Evolutionary conservation across 768 basidiomycete genomes (phyloP).

Genomic region (Phaeotremella fagi): DNA sequence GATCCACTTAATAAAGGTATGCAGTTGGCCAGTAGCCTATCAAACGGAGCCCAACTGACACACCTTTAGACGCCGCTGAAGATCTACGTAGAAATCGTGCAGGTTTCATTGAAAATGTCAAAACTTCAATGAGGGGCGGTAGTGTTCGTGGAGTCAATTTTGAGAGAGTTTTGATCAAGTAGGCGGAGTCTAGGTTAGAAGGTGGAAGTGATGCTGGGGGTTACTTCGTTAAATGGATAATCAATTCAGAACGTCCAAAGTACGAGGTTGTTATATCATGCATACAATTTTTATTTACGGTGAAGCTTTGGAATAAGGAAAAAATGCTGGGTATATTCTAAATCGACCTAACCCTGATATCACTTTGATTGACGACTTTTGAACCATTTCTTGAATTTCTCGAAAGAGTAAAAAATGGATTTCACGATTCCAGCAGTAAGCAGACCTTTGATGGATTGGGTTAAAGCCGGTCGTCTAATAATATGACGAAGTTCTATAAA

Average conservation of each 20-base stretch:
- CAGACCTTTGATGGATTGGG: constrained; percentile 80
- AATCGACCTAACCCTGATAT: neutral
- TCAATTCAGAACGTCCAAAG: too few relatives aligned
- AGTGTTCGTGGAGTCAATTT: constrained; percentile 72
- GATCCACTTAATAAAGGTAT: constrained; percentile 97
- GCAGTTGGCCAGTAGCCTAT: constrained; percentile 28
- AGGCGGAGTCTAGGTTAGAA: neutral
- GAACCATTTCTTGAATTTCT: constrained; percentile 87
- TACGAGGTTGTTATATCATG: neutral
- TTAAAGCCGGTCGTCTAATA: constrained; percentile 74
- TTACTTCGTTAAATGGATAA: too few relatives aligned
- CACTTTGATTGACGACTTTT: constrained; percentile 21
- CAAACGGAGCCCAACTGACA: constrained; percentile 13
- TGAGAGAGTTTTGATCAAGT: constrained; percentile 58
- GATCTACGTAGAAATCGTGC: constrained; percentile 87
- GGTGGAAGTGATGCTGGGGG: neutral
- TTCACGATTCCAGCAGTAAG: constrained; percentile 75
- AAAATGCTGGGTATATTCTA: constrained; percentile 14
- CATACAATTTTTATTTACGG: neutral
- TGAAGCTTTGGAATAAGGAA: constrained; percentile 1
- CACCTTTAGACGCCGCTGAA: constrained; percentile 79
- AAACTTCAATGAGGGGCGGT: constrained; percentile 76
- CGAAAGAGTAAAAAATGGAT: constrained; percentile 66
- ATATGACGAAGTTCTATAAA: constrained; percentile 66
- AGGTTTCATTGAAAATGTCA: constrained; percentile 77